Evolutionary conservation across 1,284 basidiomycete genomes (phyloP).

Genomic region (Leccinum subrobustum): DNA sequence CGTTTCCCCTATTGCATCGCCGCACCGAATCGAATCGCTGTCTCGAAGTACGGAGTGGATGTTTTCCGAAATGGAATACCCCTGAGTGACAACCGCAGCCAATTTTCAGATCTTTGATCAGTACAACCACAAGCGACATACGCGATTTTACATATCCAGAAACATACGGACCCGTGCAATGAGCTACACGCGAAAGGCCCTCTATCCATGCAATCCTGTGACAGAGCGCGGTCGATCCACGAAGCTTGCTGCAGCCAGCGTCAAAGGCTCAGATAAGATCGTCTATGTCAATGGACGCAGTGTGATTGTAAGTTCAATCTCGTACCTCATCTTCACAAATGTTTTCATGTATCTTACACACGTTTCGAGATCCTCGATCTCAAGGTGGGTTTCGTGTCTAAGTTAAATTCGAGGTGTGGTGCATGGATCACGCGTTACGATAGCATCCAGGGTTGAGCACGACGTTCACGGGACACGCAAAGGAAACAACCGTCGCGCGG

Average conservation of each 20-base stretch:
- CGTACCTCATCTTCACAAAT: not conserved
- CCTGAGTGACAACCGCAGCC: conserved; percentile 20
- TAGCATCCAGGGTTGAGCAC: conserved; percentile 56
- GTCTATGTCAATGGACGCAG: conserved; percentile 86
- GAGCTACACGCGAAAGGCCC: conserved; percentile 30
- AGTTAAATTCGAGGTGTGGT: not conserved
- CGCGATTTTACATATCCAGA: not conserved
- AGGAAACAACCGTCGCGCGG: conserved; percentile 85
- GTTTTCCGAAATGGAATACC: conserved; percentile 18
- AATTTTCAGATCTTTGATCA: conserved; percentile 8
- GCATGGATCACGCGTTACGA: not conserved
- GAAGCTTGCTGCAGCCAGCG: conserved; percentile 78
- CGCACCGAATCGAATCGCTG: conserved; percentile 1
- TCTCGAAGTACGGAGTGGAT: not conserved
- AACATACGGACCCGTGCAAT: conserved; percentile 11
- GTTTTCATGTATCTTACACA: conserved; percentile 1
- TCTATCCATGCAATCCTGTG: conserved; percentile 76
- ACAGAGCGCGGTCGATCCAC: conserved; percentile 76
- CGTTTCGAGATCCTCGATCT: conserved; percentile 57
- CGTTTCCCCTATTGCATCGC: not conserved
- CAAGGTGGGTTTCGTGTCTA: conserved; percentile 36
- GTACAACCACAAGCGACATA: conserved; percentile 1
- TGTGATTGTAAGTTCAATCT: conserved; percentile 66
- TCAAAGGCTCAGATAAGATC: conserved; percentile 60
- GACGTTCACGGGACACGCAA: conserved; percentile 79